A percentile compares a stretch with the other conserved stretches of the same genome.
Conservation (phyloP, 352 stramenopile genomes). For the Pythium dissotocum region DNA sequence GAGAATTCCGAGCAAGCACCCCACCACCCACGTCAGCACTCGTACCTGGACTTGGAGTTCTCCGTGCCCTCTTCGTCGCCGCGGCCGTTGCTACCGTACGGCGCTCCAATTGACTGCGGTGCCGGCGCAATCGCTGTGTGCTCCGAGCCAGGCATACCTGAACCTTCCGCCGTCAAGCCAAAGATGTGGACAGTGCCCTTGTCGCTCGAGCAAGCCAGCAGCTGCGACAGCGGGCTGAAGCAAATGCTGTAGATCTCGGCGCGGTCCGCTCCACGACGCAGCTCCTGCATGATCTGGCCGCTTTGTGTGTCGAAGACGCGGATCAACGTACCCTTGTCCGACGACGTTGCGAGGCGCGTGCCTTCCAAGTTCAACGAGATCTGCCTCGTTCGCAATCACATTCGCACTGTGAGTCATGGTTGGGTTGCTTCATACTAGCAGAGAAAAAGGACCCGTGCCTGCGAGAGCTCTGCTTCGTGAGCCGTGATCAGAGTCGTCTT, state of each 20-base stretch:
- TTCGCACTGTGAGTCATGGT: neutral
- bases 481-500: conserved; percentile 95
- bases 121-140: conserved; percentile 55
- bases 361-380: conserved; percentile 94
- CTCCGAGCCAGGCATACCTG: conserved; percentile 51
- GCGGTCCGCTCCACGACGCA: conserved; percentile 93
- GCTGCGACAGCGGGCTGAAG: conserved; percentile 93
- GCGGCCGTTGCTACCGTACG: conserved; percentile 41
- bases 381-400: conserved; percentile 27
- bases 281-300: conserved; percentile 88
- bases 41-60: conserved; percentile 85
- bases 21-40: neutral
- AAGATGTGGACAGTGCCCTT: conserved; percentile 98
- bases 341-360: conserved; percentile 94
- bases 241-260: conserved; percentile 97
- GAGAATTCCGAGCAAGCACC: neutral
- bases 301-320: conserved; percentile 96
- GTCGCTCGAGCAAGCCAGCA: conserved; percentile 96
- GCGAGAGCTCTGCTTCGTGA: conserved; percentile 93
- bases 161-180: conserved; percentile 73
- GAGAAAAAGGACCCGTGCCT: conserved; percentile 29
- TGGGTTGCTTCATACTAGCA: no score
- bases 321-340: conserved; percentile 97
- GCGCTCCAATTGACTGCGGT: conserved; percentile 42
- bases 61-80: conserved; percentile 80